These are phyloP conservation scores for Boletus subparvulus DNA, from an alignment of 768 basidiomycete genomes.

Conservation along the genomic window DNA sequence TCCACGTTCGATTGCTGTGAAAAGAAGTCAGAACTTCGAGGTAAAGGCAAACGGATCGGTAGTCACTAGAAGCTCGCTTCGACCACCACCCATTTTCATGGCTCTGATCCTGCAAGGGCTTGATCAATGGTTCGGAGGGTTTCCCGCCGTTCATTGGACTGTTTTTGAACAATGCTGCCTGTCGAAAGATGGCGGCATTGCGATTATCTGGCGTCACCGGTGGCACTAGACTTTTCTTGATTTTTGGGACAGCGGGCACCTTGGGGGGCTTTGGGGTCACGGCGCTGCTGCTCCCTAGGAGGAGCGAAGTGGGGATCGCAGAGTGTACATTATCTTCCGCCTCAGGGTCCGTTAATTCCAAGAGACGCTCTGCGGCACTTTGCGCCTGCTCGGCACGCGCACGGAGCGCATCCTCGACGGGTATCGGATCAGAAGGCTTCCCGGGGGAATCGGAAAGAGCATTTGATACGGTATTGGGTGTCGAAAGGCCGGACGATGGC, in stretches of 20 bases:
- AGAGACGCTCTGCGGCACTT: constrained; percentile 82
- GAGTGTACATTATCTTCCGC: constrained; percentile 55
- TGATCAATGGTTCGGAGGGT: constrained; percentile 57
- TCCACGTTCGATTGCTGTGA: constrained; percentile 44
- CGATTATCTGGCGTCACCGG: constrained; percentile 70
- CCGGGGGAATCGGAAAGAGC: constrained; percentile 55
- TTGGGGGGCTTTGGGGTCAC: constrained; percentile 38
- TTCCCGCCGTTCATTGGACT: constrained; percentile 64
- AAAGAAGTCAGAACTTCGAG: constrained; percentile 9
- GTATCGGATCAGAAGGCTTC: constrained; percentile 45
- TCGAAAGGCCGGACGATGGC: constrained; percentile 51
- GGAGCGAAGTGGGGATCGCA: constrained; percentile 53
- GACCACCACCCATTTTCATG: constrained; percentile 85
- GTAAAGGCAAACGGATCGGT: not conserved
- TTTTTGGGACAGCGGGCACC: constrained; percentile 38
- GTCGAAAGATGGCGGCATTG: constrained; percentile 58
- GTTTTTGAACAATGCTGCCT: constrained; percentile 78
- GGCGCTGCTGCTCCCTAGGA: constrained; percentile 42
- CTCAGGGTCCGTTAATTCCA: constrained; percentile 84
- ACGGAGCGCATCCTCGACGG: constrained; percentile 80
- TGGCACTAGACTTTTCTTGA: constrained; percentile 31
- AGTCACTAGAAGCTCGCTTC: constrained; percentile 70
- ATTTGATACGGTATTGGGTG: constrained; percentile 53
- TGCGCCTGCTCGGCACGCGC: constrained; percentile 92
- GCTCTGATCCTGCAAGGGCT: constrained; percentile 63